These are phyloP conservation scores for Globisporangium cederbergense DNA, from an alignment of 352 stramenopile genomes.

Conservation along the genomic window DNA sequence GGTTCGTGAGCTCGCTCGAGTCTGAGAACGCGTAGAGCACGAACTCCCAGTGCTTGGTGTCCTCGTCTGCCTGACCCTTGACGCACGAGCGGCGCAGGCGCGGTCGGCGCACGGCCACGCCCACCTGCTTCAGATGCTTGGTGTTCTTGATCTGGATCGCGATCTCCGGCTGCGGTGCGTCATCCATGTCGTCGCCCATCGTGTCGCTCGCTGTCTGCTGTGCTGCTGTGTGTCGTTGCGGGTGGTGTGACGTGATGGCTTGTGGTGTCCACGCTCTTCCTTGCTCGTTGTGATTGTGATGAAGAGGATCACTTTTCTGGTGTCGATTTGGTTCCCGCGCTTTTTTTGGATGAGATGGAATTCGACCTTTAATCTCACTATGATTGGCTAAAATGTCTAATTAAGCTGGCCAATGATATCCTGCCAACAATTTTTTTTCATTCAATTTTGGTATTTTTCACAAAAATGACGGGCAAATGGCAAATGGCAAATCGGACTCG, in stretches of 20 bases:
- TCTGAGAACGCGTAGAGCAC: slow-evolving; percentile 80
- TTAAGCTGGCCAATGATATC: no score
- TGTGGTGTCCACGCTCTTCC: background rate
- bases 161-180: slow-evolving; percentile 54
- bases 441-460: no score
- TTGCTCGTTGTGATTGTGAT: background rate
- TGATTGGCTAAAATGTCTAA: no score
- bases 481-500: no score
- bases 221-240: background rate
- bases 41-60: slow-evolving; percentile 84
- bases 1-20: slow-evolving; percentile 77
- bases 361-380: no score
- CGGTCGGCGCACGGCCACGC: slow-evolving; percentile 67
- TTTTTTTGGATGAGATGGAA: no score
- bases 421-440: no score
- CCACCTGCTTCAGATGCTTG: slow-evolving; percentile 82
- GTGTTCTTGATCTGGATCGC: slow-evolving; percentile 77
- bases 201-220: background rate
- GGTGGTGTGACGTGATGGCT: slow-evolving; percentile 1
- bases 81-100: slow-evolving; percentile 71
- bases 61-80: slow-evolving; percentile 61
- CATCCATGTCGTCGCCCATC: slow-evolving; percentile 45
- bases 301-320: no score
- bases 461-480: no score
- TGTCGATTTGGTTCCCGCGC: no score